Evolutionary conservation across 2,329 filamentous ascomycete species (phyloP), one percentile per base, ranked within the genome.

Genomic region (Grosmannia clavigera): DNA sequence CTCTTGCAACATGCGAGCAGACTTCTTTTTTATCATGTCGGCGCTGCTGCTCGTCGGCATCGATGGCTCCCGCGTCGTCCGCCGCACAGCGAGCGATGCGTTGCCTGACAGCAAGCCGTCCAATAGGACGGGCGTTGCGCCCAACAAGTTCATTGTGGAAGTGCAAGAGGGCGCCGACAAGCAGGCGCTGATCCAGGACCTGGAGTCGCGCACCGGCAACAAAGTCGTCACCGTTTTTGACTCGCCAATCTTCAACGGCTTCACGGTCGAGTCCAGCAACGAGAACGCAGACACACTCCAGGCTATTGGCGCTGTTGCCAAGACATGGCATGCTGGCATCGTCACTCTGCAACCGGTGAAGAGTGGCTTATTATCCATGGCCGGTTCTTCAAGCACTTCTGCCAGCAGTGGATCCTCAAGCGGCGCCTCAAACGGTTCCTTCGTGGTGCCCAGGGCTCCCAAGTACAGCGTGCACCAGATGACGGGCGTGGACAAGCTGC

Each of bases 401-500:
- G 57, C 62, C 4, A 40, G 38, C 38, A 40, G 38, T 40, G 38
- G 38, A 40, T 40, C 38, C 38, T 40, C 38, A 40, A 40, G 38
- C 38, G 38, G 38, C 38, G 12, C 38, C 38, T 14, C 38, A 2
- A 16, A 40, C 38, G 38, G 38, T 16, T 40, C 38, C 38, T 40
- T 40, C 12, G 38, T 40, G 38, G 38, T 40, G 38, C 38, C 38
- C 38, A 40, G 38, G 1, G 61, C 61, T 0, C 43, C 57, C 3
- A 64, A 64, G 19, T 66, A 64, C 35, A 67, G 64, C 7, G 64
- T 66, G 9, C 66, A 67, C 54, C 53, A 58, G 40, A 60, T 58
- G 43, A 67, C 66, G 1, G 64, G 65, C 2, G 66, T 67, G 5
- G 65, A 65, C 51, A 60, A 61, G 55, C 60, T 66, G 14, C 66